These are phyloP conservation scores for Trypanosoma boissoni DNA, from an alignment of 208 protist species.

Conservation along the genomic window DNA sequence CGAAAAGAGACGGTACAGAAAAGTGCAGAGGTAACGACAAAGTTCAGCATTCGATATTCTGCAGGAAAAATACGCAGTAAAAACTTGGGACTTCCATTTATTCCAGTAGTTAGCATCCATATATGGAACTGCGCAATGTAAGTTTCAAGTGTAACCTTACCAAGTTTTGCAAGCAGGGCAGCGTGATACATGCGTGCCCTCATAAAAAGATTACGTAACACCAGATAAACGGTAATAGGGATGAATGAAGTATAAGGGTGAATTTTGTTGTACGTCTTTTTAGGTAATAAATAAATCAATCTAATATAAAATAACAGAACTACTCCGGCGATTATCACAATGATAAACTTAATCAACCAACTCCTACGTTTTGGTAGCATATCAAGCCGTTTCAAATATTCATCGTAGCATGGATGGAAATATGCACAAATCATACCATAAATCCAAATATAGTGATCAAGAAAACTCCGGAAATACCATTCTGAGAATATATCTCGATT, in stretches of 20 bases:
- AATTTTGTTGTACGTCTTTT: conserved; percentile 57
- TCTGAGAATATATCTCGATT: conserved; percentile 44
- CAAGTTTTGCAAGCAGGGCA: conserved; percentile 47
- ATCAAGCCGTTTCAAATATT: conserved; percentile 32
- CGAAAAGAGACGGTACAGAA: conserved; percentile 33
- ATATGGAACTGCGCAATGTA: conserved; percentile 81
- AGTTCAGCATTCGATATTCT: conserved; percentile 31
- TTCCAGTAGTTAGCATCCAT: conserved; percentile 44
- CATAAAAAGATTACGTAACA: conserved; percentile 65
- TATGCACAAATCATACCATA: conserved; percentile 73
- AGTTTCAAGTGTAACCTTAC: conserved; percentile 85
- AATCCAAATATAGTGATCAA: conserved; percentile 79
- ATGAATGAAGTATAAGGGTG: conserved; percentile 77
- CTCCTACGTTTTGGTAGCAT: conserved; percentile 14
- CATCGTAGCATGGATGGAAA: conserved; percentile 28
- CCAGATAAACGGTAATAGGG: conserved; percentile 55
- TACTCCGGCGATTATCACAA: conserved; percentile 12
- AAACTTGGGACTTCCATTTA: conserved; percentile 35
- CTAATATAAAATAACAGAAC: conserved; percentile 30
- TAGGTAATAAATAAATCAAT: conserved; percentile 24
- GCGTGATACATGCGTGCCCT: conserved; percentile 38
- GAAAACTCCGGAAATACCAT: conserved; percentile 72
- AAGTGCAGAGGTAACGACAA: conserved; percentile 29
- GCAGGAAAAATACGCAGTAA: conserved; percentile 32
- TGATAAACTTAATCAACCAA: conserved; percentile 19